phyloP scores from a whole-genome alignment of 1,284 basidiomycete genomes.

The Trametes pubescens region DNA sequence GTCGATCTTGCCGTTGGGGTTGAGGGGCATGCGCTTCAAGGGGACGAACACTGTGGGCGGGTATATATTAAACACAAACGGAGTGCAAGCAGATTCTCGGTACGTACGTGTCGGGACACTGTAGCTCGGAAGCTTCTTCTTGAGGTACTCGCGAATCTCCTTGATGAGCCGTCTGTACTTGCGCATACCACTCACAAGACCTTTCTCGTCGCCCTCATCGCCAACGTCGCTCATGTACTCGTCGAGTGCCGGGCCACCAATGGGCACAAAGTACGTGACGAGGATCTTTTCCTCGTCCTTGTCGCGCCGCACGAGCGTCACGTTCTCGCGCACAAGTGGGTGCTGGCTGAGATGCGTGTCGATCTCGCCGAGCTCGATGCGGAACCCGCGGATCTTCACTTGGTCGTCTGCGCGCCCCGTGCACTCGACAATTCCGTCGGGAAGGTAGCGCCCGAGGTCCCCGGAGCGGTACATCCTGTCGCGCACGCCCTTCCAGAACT shows the following conservation, averaged over 20 bases:
- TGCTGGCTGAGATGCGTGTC: slow-evolving; percentile 97
- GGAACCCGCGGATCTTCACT: slow-evolving; percentile 99
- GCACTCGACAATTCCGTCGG: slow-evolving; percentile 95
- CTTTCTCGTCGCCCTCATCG: slow-evolving; percentile 67
- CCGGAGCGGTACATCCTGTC: slow-evolving; percentile 99
- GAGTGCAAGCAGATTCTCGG: background rate
- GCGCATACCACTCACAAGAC: slow-evolving; percentile 76
- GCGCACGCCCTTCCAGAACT: slow-evolving; percentile 95
- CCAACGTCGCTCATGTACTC: slow-evolving; percentile 79
- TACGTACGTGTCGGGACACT: slow-evolving; percentile 85
- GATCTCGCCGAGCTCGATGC: slow-evolving; percentile 98
- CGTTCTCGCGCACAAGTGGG: slow-evolving; percentile 94
- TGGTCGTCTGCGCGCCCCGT: slow-evolving; percentile 98
- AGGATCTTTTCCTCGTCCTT: slow-evolving; percentile 99
- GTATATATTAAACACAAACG: slow-evolving; percentile 17
- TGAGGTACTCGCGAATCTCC: slow-evolving; percentile 94
- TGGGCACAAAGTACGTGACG: slow-evolving; percentile 98
- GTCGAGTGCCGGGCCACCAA: slow-evolving; percentile 74
- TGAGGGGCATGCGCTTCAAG: slow-evolving; percentile 94
- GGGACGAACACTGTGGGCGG: slow-evolving; percentile 86
- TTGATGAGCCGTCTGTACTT: slow-evolving; percentile 91
- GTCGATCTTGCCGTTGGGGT: slow-evolving; percentile 99
- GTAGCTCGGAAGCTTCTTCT: slow-evolving; percentile 96
- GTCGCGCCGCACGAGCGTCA: slow-evolving; percentile 95
- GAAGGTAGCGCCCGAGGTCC: slow-evolving; percentile 94